phyloP scores from a whole-genome alignment of 768 basidiomycete species.

The Boletus vermiculosoides region DNA sequence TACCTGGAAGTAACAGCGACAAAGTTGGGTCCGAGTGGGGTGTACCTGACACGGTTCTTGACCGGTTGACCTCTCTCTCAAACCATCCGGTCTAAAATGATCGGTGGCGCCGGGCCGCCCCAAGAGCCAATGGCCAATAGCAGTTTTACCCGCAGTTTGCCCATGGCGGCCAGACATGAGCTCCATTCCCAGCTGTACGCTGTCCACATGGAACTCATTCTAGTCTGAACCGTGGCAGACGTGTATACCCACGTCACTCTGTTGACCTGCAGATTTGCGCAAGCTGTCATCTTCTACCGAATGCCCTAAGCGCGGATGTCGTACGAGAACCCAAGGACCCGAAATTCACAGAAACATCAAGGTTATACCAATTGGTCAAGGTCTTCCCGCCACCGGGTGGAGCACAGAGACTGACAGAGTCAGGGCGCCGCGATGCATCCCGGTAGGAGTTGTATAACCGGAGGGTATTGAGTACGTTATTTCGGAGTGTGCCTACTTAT shows the following conservation, averaged over 20 bases:
- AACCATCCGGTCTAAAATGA: neutral
- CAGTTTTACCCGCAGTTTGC: neutral
- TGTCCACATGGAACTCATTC: neutral
- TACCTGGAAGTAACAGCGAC: neutral
- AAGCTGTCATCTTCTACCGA: neutral
- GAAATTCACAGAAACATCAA: neutral
- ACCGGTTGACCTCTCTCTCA: neutral
- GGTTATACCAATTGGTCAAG: neutral
- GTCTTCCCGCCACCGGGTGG: neutral
- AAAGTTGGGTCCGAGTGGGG: neutral
- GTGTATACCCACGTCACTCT: neutral
- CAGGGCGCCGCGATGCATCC: neutral
- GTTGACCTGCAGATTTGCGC: neutral
- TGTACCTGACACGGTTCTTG: neutral
- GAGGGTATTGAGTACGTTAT: neutral
- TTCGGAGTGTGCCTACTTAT: neutral
- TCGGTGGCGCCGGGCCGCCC: slow-evolving; percentile 4
- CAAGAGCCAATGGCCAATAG: slow-evolving; percentile 18
- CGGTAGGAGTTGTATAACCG: neutral
- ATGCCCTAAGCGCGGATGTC: slow-evolving; percentile 1
- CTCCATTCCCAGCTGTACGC: neutral
- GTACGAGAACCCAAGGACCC: neutral
- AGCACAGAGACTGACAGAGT: too few species aligned
- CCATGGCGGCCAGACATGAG: neutral
- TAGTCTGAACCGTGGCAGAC: neutral